These are phyloP conservation scores for Trametes versicolor DNA, from an alignment of 1,284 basidiomycete species.

Conservation along the genomic window DNA sequence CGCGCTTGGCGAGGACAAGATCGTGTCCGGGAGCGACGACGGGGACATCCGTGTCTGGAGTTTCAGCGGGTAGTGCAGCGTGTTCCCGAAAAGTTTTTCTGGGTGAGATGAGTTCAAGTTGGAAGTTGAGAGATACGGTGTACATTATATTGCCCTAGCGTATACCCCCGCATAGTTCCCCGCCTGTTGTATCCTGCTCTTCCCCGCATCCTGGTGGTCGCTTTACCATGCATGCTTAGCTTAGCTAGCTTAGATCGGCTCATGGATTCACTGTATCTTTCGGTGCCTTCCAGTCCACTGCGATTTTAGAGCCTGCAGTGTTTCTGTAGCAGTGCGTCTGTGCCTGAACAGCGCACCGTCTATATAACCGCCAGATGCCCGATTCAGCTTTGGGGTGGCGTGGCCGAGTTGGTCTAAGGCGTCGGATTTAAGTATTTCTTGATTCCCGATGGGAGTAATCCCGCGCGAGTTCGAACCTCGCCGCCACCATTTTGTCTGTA, in stretches of 20 bases:
- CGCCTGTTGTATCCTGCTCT: constrained; percentile 5
- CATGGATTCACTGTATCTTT: background rate
- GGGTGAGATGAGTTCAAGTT: background rate
- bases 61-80: constrained; percentile 60
- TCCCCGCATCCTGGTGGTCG: background rate
- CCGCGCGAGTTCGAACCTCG: constrained; percentile 88
- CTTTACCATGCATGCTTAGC: no score
- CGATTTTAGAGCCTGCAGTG: background rate
- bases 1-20: constrained; percentile 93
- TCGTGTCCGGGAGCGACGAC: constrained; percentile 95
- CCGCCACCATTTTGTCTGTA: constrained; percentile 63
- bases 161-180: constrained; percentile 14
- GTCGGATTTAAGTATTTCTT: constrained; percentile 79
- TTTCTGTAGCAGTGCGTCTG: no score
- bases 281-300: background rate
- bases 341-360: background rate
- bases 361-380: background rate
- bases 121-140: constrained; percentile 1
- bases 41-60: constrained; percentile 85
- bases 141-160: constrained; percentile 15
- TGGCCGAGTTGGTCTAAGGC: constrained; percentile 87
- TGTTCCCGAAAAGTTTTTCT: background rate
- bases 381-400: constrained; percentile 56
- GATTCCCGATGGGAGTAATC: constrained; percentile 80
- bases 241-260: background rate